Base-by-base conservation (phyloP, 2,329 filamentous ascomycete genomes). In the Zasmidium cellare region DNA sequence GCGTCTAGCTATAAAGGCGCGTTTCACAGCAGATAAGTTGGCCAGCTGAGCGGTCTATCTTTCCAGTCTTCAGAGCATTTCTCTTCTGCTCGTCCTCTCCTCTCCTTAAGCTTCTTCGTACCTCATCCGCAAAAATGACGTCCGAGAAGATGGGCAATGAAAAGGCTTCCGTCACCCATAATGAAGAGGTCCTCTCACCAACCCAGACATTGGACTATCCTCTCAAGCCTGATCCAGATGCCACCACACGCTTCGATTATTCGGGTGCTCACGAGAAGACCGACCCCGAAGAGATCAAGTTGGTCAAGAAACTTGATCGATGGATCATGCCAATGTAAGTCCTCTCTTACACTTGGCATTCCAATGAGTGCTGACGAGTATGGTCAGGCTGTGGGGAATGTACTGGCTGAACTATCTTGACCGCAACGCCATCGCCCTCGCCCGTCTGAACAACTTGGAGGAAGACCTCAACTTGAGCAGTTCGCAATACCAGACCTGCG, bases 391-490 rank as follows among this genome's bases (percentile, higher is more conserved):
- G 7, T 69, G 67, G 67, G 38, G 57, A 1, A 65, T 69, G 65
- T 69, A 69, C 50, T 63, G 62, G 53, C 60, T 69, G 23, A 70
- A 70, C 51, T 70, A 69, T 28, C 61, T 70, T 3, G 67, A 70
- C 54, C 57, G 68, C 24, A 80, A 80, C 56, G 78, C 78, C 24
- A 80, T 82, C 53, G 76, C 77, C 0, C 76, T 79, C 46, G 78
- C 79, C 5, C 73, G 77, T 49, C 48, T 67, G 19, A 59, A 51
- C 55, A 53, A 52, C 23, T 62, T 80, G 3, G 77, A 79, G 56
- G 65, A 75, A 6, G 79, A 81, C 50, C 67, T 77, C 18, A 67
- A 70, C 11, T 70, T 79, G 62, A 65, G 66, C 1, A 75, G 75
- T 2, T 75, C 71, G 14, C 70, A 77, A 56, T 77, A 75, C 55